Percentiles rank a stretch among this genome's conserved stretches.
Conservation (phyloP, 2,329 filamentous ascomycete genomes). For the Verruconis gallopava region DNA sequence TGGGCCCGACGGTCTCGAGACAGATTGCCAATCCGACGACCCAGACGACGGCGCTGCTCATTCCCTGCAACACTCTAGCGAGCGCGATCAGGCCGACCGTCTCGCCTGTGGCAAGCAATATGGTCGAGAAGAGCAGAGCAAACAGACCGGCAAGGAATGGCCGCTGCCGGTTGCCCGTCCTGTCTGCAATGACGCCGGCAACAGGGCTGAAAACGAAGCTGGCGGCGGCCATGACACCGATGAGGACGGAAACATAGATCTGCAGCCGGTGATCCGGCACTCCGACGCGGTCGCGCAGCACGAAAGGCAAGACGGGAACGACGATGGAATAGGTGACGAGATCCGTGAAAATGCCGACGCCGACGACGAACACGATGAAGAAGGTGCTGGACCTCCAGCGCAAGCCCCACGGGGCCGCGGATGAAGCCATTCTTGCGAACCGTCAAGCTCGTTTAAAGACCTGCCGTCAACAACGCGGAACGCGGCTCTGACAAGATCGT, state of each 20-base stretch:
- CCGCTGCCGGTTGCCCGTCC: constrained; percentile 36
- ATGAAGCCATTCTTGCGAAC: too few relatives aligned
- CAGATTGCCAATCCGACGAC: constrained; percentile 46
- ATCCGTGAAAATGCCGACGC: constrained; percentile 43
- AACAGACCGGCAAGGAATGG: constrained; percentile 46
- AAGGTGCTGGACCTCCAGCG: constrained; percentile 44
- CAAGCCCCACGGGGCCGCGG: constrained; percentile 19
- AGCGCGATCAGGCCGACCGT: constrained; percentile 36
- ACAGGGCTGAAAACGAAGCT: constrained; percentile 33
- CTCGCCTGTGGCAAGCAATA: constrained; percentile 40
- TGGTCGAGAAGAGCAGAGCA: constrained; percentile 40
- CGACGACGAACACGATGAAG: constrained; percentile 47
- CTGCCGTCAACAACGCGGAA: too few relatives aligned
- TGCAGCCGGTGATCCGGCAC: constrained; percentile 38
- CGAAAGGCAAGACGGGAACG: constrained; percentile 45
- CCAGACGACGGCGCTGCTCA: constrained; percentile 46
- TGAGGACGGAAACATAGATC: constrained; percentile 37
- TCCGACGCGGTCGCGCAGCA: constrained; percentile 39
- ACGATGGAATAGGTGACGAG: constrained; percentile 47
- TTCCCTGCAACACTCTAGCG: constrained; percentile 44
- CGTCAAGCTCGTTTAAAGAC: too few relatives aligned
- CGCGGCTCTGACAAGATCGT: too few relatives aligned
- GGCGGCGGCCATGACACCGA: constrained; percentile 42
- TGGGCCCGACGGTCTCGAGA: constrained; percentile 43
- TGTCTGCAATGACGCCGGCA: constrained; percentile 41